Conservation (phyloP, 208 protist genomes). For the Entamoeba histolytica region DNA sequence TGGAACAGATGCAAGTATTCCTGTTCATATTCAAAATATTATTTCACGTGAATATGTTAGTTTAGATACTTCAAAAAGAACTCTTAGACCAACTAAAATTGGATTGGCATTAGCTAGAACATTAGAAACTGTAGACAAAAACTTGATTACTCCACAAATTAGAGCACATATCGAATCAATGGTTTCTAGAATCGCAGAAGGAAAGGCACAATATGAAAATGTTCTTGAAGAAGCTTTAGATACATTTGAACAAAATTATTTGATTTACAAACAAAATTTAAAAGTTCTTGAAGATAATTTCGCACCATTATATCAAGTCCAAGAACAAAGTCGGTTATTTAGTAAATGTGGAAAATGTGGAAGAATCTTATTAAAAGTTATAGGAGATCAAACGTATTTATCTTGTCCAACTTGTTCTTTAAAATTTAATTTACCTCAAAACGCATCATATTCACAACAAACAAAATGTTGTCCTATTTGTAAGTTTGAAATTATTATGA, state of each 20-base stretch:
- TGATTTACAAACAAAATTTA: conserved; percentile 64
- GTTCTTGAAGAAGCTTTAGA: neutral
- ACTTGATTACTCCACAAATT: conserved; percentile 64
- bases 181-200: conserved; percentile 63
- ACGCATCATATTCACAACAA: neutral
- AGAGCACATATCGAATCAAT: conserved; percentile 64
- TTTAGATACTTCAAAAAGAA: conserved; percentile 4
- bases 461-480: neutral
- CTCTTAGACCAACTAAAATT: conserved; percentile 62
- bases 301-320: neutral
- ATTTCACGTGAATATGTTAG: conserved; percentile 32
- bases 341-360: neutral
- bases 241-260: conserved; percentile 46
- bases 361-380: neutral
- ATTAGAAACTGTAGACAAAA: conserved; percentile 63
- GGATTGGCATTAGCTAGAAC: conserved; percentile 65
- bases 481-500: neutral
- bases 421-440: neutral
- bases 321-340: neutral
- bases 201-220: conserved; percentile 47
- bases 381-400: neutral
- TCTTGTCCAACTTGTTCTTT: neutral
- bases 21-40: conserved; percentile 45
- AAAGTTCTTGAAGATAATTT: conserved; percentile 44
- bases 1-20: conserved; percentile 48